Evolutionary conservation across 768 basidiomycete species (phyloP).

Genomic region (Hericium coralloides): DNA sequence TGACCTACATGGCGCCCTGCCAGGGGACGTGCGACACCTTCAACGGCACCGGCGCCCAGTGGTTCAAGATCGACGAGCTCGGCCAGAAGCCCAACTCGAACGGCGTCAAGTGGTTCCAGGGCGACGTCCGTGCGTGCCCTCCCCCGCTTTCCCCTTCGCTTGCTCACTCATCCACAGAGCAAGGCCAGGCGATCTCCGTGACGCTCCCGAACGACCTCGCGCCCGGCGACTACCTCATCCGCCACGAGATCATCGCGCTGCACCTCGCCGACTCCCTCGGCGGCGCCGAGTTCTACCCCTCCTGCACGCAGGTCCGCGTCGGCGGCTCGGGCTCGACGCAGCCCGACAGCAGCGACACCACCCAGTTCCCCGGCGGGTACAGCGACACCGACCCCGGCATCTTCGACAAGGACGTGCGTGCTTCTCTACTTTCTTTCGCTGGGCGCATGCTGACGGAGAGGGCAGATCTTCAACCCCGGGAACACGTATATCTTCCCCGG

Average conservation of each 20-base stretch:
- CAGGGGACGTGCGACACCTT: slow-evolving; percentile 49
- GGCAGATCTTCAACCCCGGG: slow-evolving; percentile 11
- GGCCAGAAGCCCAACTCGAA: slow-evolving; percentile 13
- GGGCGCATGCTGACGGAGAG: slow-evolving; percentile 6
- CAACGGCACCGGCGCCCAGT: slow-evolving; percentile 48
- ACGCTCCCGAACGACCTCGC: slow-evolving; percentile 37
- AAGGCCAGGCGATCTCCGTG: slow-evolving; percentile 17
- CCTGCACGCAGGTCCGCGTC: slow-evolving; percentile 50
- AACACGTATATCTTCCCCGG: slow-evolving; percentile 7
- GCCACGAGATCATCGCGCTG: slow-evolving; percentile 74
- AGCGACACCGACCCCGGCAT: slow-evolving; percentile 64
- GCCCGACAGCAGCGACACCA: slow-evolving; percentile 50
- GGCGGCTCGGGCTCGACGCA: slow-evolving; percentile 43
- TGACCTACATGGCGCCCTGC: slow-evolving; percentile 70
- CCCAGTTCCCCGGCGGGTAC: slow-evolving; percentile 68
- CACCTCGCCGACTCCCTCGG: slow-evolving; percentile 49
- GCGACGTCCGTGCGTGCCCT: slow-evolving; percentile 18
- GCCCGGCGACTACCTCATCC: slow-evolving; percentile 65
- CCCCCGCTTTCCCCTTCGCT: neutral
- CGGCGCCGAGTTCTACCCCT: slow-evolving; percentile 77
- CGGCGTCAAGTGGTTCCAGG: neutral
- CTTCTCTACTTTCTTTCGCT: neutral
- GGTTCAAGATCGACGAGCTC: slow-evolving; percentile 52
- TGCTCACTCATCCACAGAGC: slow-evolving; percentile 12
- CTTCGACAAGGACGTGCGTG: slow-evolving; percentile 35